These are phyloP conservation scores for Cytospora schulzeri DNA, from an alignment of 2,329 filamentous ascomycete genomes.

Conservation along the genomic window DNA sequence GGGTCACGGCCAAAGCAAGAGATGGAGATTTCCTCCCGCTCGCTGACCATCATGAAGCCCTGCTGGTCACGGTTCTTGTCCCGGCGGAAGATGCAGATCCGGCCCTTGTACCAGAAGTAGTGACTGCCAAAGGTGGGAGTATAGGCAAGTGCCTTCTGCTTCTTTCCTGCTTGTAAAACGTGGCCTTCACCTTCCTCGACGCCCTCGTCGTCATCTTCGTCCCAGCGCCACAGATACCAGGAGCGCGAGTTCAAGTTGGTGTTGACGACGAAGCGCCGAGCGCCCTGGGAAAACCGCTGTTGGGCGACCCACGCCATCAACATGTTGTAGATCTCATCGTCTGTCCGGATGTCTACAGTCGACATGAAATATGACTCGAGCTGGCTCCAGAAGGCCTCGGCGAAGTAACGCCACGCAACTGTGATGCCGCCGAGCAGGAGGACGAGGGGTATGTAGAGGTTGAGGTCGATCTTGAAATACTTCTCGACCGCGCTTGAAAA, in stretches of 20 bases:
- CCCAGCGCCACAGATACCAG: conserved; percentile 50
- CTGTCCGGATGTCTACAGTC: conserved; percentile 65
- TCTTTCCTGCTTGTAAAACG: conserved; percentile 31
- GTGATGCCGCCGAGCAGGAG: conserved; percentile 51
- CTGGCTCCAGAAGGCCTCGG: conserved; percentile 47
- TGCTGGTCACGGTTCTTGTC: conserved; percentile 48
- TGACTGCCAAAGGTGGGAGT: conserved; percentile 69
- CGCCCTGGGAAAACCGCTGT: conserved; percentile 61
- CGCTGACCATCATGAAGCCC: conserved; percentile 45
- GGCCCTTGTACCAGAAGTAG: conserved; percentile 67
- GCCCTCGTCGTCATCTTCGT: conserved; percentile 50
- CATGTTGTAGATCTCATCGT: conserved; percentile 75
- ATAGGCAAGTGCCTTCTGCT: conserved; percentile 58
- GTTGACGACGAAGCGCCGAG: conserved; percentile 66
- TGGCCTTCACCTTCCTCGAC: conserved; percentile 41
- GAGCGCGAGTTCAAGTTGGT: conserved; percentile 59
- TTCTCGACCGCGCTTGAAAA: conserved; percentile 55
- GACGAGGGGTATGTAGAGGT: conserved; percentile 62
- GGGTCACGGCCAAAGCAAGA: conserved; percentile 65
- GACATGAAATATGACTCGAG: conserved; percentile 62
- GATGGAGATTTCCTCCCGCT: conserved; percentile 61
- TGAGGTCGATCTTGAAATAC: conserved; percentile 64
- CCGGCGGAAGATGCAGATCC: conserved; percentile 60
- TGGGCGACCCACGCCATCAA: conserved; percentile 69
- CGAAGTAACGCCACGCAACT: conserved; percentile 57